Percentiles rank a stretch among this genome's conserved stretches.
These are phyloP conservation scores for Rubus idaeus DNA, from an alignment of 306 rosid species.

Conservation along the genomic window DNA sequence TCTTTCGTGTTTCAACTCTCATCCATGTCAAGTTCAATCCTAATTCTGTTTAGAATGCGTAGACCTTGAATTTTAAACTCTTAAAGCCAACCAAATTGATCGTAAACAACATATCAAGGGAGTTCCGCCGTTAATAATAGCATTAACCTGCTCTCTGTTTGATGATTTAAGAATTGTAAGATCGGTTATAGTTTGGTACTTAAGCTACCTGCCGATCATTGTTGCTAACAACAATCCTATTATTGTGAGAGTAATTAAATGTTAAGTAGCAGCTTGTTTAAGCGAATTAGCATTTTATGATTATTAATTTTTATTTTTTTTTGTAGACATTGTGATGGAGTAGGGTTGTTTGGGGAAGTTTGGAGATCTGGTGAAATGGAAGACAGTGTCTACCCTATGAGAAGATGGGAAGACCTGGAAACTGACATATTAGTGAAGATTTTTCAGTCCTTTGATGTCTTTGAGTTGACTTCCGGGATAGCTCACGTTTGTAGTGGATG, in stretches of 20 bases:
- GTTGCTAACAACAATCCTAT: not conserved
- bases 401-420: conserved; percentile 76
- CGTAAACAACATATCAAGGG: too few relatives aligned
- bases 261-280: not conserved
- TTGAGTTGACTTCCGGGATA: conserved; percentile 58
- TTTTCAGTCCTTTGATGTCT: conserved; percentile 59
- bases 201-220: not conserved
- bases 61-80: not conserved
- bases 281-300: conserved; percentile 2
- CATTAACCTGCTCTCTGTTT: too few relatives aligned
- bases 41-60: not conserved
- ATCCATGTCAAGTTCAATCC: not conserved
- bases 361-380: conserved; percentile 54
- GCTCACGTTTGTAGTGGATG: conserved; percentile 75
- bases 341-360: conserved; percentile 22
- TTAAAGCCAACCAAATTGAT: not conserved
- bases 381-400: conserved; percentile 25
- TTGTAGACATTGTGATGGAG: conserved; percentile 28
- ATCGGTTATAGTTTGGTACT: too few relatives aligned
- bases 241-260: too few relatives aligned
- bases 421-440: conserved; percentile 69
- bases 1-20: not conserved
- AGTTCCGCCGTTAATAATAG: too few relatives aligned
- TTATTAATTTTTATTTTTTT: conserved; percentile 16
- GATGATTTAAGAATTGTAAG: too few relatives aligned